A percentile compares a stretch with the other conserved stretches of the same genome.
Conservation (phyloP, 2,329 filamentous ascomycete genomes). For the Pseudogymnoascus sp. region DNA sequence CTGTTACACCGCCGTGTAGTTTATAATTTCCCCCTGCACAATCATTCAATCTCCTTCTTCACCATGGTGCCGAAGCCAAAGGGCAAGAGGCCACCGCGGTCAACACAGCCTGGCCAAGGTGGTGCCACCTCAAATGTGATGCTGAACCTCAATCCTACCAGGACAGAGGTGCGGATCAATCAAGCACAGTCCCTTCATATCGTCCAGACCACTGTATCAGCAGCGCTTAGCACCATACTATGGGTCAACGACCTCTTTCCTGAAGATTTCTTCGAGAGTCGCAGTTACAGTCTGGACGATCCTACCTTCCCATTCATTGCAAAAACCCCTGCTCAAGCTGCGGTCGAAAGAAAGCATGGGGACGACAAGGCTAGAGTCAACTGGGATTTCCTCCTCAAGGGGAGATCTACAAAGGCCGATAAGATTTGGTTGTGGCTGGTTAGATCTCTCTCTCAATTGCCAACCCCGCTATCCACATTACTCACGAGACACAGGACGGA, state of each 20-base stretch:
- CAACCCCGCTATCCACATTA: background rate
- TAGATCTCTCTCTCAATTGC: background rate
- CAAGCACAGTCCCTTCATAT: conserved; percentile 4
- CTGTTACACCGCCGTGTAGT: background rate
- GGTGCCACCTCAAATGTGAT: background rate
- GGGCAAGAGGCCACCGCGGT: background rate
- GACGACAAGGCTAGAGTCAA: background rate
- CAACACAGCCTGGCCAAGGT: background rate
- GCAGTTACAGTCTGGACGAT: background rate
- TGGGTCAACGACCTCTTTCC: background rate
- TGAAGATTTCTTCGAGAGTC: background rate
- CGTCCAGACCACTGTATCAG: conserved; percentile 7
- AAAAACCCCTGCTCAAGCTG: background rate
- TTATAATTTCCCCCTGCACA: too few species aligned
- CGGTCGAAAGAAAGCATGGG: background rate
- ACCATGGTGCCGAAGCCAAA: background rate
- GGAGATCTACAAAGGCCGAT: background rate
- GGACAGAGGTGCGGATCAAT: background rate
- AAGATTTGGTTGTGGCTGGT: background rate
- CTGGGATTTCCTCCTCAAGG: background rate
- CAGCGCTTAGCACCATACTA: conserved; percentile 1
- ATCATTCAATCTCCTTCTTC: background rate
- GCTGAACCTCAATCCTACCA: background rate
- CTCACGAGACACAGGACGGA: background rate
- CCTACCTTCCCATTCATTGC: background rate